phyloP scores from a whole-genome alignment of 345 rosid species.

The Passiflora organensis region DNA sequence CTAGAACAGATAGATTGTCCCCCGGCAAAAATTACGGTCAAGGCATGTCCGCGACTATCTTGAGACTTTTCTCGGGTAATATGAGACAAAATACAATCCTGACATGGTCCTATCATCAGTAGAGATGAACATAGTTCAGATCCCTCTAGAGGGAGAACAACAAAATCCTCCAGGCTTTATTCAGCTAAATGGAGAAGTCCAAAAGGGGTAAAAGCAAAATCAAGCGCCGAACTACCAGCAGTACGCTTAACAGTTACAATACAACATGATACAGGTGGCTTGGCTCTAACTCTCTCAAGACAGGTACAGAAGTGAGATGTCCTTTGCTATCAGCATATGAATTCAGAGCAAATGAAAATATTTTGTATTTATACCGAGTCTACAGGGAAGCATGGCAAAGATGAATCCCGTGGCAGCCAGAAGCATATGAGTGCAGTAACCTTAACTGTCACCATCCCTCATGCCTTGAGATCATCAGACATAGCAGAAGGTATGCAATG shows the following conservation, averaged over 20 bases:
- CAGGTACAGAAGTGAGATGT: background rate
- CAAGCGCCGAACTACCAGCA: background rate
- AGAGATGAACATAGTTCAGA: background rate
- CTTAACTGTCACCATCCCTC: slow-evolving; percentile 13
- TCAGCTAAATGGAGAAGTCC: background rate
- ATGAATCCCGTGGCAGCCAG: background rate
- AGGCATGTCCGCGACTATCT: no score
- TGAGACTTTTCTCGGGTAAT: no score
- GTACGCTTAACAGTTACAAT: background rate
- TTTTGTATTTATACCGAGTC: background rate
- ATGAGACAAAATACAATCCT: no score
- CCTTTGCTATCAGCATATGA: background rate
- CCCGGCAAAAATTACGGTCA: no score
- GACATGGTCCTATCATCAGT: background rate
- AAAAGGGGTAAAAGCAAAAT: background rate
- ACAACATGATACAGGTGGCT: background rate
- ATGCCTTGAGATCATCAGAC: slow-evolving; percentile 78
- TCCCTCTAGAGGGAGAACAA: no score
- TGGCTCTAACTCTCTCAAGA: background rate
- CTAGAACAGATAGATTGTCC: no score
- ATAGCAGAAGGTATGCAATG: slow-evolving; percentile 86
- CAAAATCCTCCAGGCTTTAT: slow-evolving; percentile 1
- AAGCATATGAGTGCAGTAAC: slow-evolving; percentile 5
- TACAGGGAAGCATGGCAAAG: background rate
- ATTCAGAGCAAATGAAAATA: background rate